These are phyloP conservation scores for Penicillium freii DNA, from an alignment of 2,329 filamentous ascomycete genomes.

Conservation along the genomic window DNA sequence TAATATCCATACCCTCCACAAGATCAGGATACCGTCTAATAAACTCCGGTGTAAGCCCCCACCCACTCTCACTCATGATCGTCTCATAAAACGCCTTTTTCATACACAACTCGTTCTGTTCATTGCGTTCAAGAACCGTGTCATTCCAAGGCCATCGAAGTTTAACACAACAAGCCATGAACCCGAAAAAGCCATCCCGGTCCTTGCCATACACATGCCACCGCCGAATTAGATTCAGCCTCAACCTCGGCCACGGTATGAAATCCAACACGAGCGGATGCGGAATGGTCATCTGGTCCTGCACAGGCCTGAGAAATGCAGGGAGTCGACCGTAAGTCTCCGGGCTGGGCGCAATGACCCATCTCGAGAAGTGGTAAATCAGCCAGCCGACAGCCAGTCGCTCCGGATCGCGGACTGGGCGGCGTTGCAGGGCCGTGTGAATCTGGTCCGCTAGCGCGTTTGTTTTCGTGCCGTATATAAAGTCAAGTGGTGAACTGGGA, in stretches of 20 bases:
- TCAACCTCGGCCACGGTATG: conserved; percentile 25
- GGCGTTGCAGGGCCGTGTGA: conserved; percentile 16
- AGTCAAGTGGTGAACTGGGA: conserved; percentile 24
- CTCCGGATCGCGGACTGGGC: conserved; percentile 29
- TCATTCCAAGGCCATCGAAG: conserved; percentile 30
- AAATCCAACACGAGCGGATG: conserved; percentile 24
- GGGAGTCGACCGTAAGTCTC: conserved; percentile 21
- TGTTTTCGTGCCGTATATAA: conserved; percentile 28
- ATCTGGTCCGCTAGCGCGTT: conserved; percentile 29
- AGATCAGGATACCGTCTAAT: conserved; percentile 25
- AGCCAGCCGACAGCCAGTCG: conserved; percentile 24
- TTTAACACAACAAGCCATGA: conserved; percentile 24
- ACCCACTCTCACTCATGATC: conserved; percentile 23
- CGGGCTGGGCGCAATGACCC: conserved; percentile 23
- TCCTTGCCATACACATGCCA: conserved; percentile 22
- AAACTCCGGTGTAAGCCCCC: conserved; percentile 29
- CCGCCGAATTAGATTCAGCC: conserved; percentile 24
- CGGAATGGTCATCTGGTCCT: conserved; percentile 19
- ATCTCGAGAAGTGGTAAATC: conserved; percentile 23
- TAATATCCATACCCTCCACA: conserved; percentile 21
- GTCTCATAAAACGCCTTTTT: conserved; percentile 19
- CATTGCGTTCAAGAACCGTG: conserved; percentile 23
- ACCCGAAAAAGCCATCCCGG: conserved; percentile 16
- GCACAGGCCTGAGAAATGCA: conserved; percentile 17
- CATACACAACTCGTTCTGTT: conserved; percentile 19